phyloP scores from a whole-genome alignment of 306 rosid species.

The Medicago truncatula region DNA sequence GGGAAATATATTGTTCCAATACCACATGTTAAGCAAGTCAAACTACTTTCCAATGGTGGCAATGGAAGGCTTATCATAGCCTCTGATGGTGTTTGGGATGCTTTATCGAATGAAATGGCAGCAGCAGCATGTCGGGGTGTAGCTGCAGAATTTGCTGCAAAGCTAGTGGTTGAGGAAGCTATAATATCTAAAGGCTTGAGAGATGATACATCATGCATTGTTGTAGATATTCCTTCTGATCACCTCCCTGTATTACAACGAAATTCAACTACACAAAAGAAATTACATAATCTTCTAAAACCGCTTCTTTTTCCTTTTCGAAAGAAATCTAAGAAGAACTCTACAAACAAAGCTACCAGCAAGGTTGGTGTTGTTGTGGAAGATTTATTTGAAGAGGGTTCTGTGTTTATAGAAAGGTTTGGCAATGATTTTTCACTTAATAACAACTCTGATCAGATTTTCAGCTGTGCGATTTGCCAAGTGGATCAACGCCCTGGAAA shows the following conservation, averaged over 20 bases:
- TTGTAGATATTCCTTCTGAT: conserved; percentile 92
- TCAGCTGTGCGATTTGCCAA: conserved; percentile 96
- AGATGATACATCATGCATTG: conserved; percentile 98
- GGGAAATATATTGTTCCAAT: conserved; percentile 96
- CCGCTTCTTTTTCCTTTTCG: conserved; percentile 62
- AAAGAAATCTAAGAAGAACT: conserved; percentile 70
- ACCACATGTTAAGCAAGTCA: conserved; percentile 99
- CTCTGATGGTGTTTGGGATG: conserved; percentile 99
- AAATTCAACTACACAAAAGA: conserved; percentile 64
- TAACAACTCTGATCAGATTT: conserved; percentile 64
- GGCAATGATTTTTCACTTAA: conserved; percentile 76
- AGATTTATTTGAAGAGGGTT: conserved; percentile 99
- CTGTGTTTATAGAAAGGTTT: conserved; percentile 99
- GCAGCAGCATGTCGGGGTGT: conserved; percentile 91
- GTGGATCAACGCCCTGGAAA: conserved; percentile 84
- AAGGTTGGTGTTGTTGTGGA: conserved; percentile 95
- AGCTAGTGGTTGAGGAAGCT: conserved; percentile 98
- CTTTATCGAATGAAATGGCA: conserved; percentile 83
- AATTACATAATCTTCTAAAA: conserved; percentile 61
- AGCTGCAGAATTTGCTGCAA: conserved; percentile 99
- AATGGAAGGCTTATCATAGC: conserved; percentile 85
- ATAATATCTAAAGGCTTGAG: conserved; percentile 92
- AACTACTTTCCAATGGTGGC: conserved; percentile 90
- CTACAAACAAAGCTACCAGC: conserved; percentile 68
- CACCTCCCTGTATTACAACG: conserved; percentile 66